phyloP scores from a whole-genome alignment of 306 rosid genomes.

The Hylodesmum podocarpum region DNA sequence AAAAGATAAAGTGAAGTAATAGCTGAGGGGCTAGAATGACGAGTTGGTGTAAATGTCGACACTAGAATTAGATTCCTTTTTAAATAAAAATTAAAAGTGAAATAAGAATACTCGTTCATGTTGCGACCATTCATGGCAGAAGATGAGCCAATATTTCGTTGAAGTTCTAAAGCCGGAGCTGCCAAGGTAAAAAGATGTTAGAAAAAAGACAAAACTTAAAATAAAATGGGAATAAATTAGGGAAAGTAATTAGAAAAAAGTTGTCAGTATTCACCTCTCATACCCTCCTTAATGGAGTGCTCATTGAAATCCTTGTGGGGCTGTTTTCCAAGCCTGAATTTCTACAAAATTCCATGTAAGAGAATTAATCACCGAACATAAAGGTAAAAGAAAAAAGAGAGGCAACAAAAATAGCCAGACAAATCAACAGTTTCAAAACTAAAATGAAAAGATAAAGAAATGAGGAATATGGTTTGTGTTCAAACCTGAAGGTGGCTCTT shows the following conservation, averaged over 20 bases:
- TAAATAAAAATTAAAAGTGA: neutral
- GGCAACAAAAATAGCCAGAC: slow-evolving; percentile 20
- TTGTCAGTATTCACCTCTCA: slow-evolving; percentile 49
- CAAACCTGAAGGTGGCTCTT: slow-evolving; percentile 99
- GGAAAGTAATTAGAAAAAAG: slow-evolving; percentile 47
- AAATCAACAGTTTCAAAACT: neutral
- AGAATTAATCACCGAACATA: slow-evolving; percentile 20
- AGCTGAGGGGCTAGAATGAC: neutral
- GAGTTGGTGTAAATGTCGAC: neutral
- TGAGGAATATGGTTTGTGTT: slow-evolving; percentile 7
- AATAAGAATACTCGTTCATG: slow-evolving; percentile 79
- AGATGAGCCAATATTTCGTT: slow-evolving; percentile 77
- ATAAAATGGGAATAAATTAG: neutral
- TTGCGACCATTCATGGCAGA: slow-evolving; percentile 83
- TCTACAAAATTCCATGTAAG: slow-evolving; percentile 41
- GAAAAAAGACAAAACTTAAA: slow-evolving; percentile 23
- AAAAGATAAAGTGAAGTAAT: too few species aligned
- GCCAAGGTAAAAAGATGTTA: slow-evolving; percentile 35
- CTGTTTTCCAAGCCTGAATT: slow-evolving; percentile 98
- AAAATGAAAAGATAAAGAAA: slow-evolving; percentile 25
- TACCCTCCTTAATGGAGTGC: slow-evolving; percentile 86
- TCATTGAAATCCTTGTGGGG: slow-evolving; percentile 99
- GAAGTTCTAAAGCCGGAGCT: slow-evolving; percentile 87
- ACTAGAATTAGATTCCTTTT: too few species aligned
- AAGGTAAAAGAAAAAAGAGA: slow-evolving; percentile 17